Evolutionary conservation across 2,329 filamentous ascomycete genomes (phyloP), one percentile per base, ranked within the genome.

Genomic region (Endoconidiophora polonica): DNA sequence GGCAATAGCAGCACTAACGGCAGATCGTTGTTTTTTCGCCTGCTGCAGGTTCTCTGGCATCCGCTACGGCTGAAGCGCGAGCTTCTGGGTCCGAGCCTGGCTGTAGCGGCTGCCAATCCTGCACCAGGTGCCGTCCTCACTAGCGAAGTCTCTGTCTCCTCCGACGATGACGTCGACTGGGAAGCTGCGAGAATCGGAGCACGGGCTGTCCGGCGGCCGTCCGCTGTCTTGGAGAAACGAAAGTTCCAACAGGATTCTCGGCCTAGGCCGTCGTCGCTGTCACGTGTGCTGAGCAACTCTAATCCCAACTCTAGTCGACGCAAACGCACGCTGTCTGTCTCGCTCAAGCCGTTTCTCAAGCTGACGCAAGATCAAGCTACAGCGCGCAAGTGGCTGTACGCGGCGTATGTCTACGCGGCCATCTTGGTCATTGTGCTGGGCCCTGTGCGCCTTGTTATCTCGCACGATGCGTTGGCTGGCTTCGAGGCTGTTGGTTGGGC

Each of bases 401-500:
- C 91, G 2, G 63, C 68, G 0, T 91, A 85, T 59, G 78, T 87
- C 16, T 95, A 95, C 61, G 53, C 70, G 0, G 73, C 77, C 44
- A 76, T 93, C 5, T 48, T 80, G 6, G 58, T 68, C 1, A 74
- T 86, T 29, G 76, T 93, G 48, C 64, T 94, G 3, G 64, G 78
- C 2, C 83, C 79, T 0, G 73, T 96, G 24, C 76, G 87, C 49
- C 68, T 70, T 2, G 83, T 86, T 56, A 77, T 96, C 46, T 66
- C 73, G 38, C 65, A 66, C 41, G 70, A 74, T 54, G 87, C 86
- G 12, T 69, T 98, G 1, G 60, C 72, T 33, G 78, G 77, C 14
- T 68, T 78, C 47, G 91, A 98, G 58, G 87, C 91, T 0, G 76
- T 98, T 42, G 86, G 90, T 2, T 98, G 91, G 91, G 88, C 86